phyloP scores from a whole-genome alignment of 2,329 filamentous ascomycete species.

The Daldinia eschscholtzii region DNA sequence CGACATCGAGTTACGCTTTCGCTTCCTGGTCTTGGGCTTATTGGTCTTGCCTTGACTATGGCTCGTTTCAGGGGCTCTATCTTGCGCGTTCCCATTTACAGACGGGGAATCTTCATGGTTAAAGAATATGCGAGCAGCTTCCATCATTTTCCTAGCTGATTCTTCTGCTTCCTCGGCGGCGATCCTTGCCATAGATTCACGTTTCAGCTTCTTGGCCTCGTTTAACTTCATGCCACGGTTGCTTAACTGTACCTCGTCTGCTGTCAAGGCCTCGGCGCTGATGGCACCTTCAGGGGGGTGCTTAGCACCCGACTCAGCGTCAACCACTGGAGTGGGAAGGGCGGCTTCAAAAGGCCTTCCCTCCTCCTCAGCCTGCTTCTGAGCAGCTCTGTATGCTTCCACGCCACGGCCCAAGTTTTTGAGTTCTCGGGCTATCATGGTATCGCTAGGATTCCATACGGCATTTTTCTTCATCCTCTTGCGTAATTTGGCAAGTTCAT shows the following conservation, averaged over 20 bases:
- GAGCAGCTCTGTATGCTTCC: conserved; percentile 71
- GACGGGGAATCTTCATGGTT: conserved; percentile 54
- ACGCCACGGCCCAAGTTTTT: conserved; percentile 76
- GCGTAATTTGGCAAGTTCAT: conserved; percentile 75
- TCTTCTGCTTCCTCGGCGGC: conserved; percentile 73
- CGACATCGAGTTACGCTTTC: conserved; percentile 60
- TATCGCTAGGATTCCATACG: conserved; percentile 85
- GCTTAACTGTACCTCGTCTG: conserved; percentile 73
- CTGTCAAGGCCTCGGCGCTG: conserved; percentile 66
- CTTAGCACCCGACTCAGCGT: conserved; percentile 64
- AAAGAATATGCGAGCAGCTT: conserved; percentile 62
- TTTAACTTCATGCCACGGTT: conserved; percentile 84
- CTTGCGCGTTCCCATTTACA: conserved; percentile 48
- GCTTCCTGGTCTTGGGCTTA: conserved; percentile 56
- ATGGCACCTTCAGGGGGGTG: conserved; percentile 72
- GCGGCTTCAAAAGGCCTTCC: conserved; percentile 70
- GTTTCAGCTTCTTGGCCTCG: conserved; percentile 80
- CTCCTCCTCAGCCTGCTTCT: conserved; percentile 73
- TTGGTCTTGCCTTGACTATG: conserved; percentile 48
- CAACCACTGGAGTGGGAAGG: conserved; percentile 58
- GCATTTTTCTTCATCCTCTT: conserved; percentile 95
- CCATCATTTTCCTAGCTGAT: conserved; percentile 65
- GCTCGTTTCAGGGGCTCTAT: conserved; percentile 50
- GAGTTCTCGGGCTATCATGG: conserved; percentile 85
- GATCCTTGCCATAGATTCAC: conserved; percentile 72